Base-by-base conservation (phyloP, 306 rosid genomes). In the Cucurbita maxima region DNA sequence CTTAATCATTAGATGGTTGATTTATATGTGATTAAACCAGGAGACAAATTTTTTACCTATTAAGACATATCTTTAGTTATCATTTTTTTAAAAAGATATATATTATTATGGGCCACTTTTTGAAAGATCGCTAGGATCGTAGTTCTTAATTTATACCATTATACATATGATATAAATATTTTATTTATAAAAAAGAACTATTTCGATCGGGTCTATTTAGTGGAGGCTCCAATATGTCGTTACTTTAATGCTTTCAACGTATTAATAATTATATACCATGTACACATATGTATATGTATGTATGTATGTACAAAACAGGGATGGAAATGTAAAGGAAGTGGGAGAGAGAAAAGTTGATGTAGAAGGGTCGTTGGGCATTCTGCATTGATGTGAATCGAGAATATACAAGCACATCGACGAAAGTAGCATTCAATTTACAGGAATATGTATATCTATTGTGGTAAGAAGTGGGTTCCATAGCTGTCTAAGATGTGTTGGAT, bases 1-100 rank as follows among this genome's bases (percentile, higher is more conserved):
- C 18, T 48, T 69, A 69, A 69, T 69, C 58, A 69, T 69, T 69
- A 25, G 44, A 57, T 25, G 30, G 73, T 69, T 69, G 73, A 69
- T 69, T 25, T 48, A 34, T 69, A 50, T 48, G 57, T 22, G 73
- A 69, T 69, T 69, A 22, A 69, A 51, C 36, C 54, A 66, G 4
- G 16, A 12, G 14, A 15, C 5, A 41, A 14, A 41, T 18, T 10
- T 11, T 58, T 68, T 48, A 48, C 57, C 36, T 22, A 10, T 40
- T 12, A 66, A 43, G 72, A 19, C 72, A 68, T 68, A 47, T 18
- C 40, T 43, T 68, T 19, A 68, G 9, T 68, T 47, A 3, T 47
- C 11, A 11, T 67, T 45, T 43, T 18, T 6, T 64, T 63, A 13
- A 7, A 7, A 37, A 12, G 16, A 19, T 22, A 18, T 22, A 18